A percentile compares a stretch with the other conserved stretches of the same genome.
Conservation (phyloP, 768 basidiomycete species). For the Phylloporus rhodoxanthus region DNA sequence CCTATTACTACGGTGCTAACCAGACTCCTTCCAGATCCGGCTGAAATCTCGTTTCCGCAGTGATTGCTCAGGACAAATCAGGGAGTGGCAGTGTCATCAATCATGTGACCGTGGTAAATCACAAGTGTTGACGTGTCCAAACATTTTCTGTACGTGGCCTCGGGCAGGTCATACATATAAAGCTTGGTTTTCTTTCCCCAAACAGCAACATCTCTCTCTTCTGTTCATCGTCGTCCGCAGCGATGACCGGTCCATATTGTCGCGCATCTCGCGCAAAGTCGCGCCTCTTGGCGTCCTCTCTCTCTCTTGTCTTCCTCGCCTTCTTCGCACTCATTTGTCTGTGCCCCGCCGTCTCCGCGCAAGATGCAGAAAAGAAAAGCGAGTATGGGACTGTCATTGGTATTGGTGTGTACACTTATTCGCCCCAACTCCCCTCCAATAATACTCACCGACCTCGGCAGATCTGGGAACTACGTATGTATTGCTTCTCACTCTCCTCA, state of each 20-base stretch:
- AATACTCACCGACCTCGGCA: conserved; percentile 25
- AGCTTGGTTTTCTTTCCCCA: conserved; percentile 5
- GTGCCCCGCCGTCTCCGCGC: conserved; percentile 60
- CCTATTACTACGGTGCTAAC: too few relatives aligned
- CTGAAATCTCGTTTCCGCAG: too few relatives aligned
- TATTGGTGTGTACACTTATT: conserved; percentile 55
- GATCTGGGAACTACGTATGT: conserved; percentile 89
- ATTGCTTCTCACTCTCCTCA: background rate
- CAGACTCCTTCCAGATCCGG: too few relatives aligned
- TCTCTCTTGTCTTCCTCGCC: conserved; percentile 55
- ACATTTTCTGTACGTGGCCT: conserved; percentile 26
- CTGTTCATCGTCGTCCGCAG: conserved; percentile 14
- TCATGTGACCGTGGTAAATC: conserved; percentile 27
- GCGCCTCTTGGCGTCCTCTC: conserved; percentile 48
- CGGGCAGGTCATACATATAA: conserved; percentile 22
- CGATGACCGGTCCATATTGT: conserved; percentile 25
- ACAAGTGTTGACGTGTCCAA: conserved; percentile 29
- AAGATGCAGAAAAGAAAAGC: conserved; percentile 45
- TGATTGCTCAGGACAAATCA: too few relatives aligned
- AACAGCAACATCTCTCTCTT: conserved; percentile 4
- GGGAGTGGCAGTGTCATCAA: too few relatives aligned
- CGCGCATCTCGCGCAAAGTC: conserved; percentile 56
- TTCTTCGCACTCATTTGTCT: conserved; percentile 69
- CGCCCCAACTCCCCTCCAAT: accelerated
- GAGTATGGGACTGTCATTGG: conserved; percentile 93